Evolutionary conservation across 768 basidiomycete species (phyloP).

Genomic region (Sutorius australiensis): DNA sequence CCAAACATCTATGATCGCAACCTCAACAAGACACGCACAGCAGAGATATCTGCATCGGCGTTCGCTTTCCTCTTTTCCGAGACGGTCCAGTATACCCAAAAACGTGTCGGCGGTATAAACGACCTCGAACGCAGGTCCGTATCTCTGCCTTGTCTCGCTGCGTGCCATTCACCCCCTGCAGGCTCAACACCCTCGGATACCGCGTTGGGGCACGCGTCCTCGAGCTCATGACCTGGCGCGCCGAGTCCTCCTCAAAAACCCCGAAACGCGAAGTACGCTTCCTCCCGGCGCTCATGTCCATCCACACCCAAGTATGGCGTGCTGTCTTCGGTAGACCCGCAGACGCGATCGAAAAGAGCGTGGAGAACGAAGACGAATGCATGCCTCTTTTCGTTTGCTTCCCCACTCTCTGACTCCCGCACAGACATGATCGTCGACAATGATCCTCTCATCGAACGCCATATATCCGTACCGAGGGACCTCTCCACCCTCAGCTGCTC

Average conservation of each 20-base stretch:
- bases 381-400: slow-evolving; percentile 23
- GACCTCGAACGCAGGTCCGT: slow-evolving; percentile 89
- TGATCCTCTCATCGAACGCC: slow-evolving; percentile 85
- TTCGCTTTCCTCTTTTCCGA: slow-evolving; percentile 93
- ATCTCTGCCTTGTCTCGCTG: background rate
- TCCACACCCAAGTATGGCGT: slow-evolving; percentile 94
- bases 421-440: slow-evolving; percentile 98
- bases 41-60: slow-evolving; percentile 80
- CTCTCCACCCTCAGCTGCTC: slow-evolving; percentile 93
- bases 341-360: slow-evolving; percentile 93
- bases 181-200: slow-evolving; percentile 90
- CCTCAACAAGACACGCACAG: slow-evolving; percentile 79
- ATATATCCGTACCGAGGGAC: slow-evolving; percentile 92
- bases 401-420: slow-evolving; percentile 1
- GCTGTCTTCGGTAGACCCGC: slow-evolving; percentile 92
- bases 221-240: slow-evolving; percentile 80
- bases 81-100: slow-evolving; percentile 93
- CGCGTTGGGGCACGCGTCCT: slow-evolving; percentile 85
- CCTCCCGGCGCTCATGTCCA: slow-evolving; percentile 85
- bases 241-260: slow-evolving; percentile 74
- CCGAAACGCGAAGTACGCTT: slow-evolving; percentile 92
- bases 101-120: slow-evolving; percentile 89
- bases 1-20: slow-evolving; percentile 87
- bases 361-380: slow-evolving; percentile 97
- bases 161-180: slow-evolving; percentile 28